Evolutionary conservation across 257 asterid genomes (phyloP), one percentile per base, ranked within the genome.

Genomic region (Solanum piurae): DNA sequence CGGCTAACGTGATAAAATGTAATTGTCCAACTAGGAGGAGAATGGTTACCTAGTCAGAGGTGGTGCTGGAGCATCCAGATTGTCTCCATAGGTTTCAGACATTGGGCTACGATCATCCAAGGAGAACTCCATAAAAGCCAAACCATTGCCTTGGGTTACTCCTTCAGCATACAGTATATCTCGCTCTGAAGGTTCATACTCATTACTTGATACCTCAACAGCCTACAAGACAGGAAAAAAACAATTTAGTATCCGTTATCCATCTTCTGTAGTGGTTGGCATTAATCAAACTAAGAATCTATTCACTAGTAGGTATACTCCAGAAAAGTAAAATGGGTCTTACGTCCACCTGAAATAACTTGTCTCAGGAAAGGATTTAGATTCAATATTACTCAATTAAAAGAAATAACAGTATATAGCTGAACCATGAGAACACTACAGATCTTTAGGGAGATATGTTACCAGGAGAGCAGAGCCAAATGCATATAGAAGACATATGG

Each of bases 161-260:
- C 90, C 90, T 72, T 89, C 90, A 34, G 90, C 87, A 82, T 64
- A 86, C 11, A 89, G 86, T 89, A 89, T 89, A 77, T 89, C 90
- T 82, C 71, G 83, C 85, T 89, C 90, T n/a, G 83, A 68, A 68
- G 90, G 90, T 33, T 89, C 90, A 42, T 89, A 82, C 52, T 86
- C 89, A 31, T 68, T 87, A 73, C 83, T 87, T n/a, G 87, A 87
- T 68, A 87, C 83, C 84, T 68, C 87, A 64, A 87, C 89, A 66
- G 89, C 89, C 89, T 87, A 44, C 38, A 27, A 69, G 58, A 12
- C 1, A 1, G 20, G 16, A 64, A 42, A 25, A 87, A 12, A 40
- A 3, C 23, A 40, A 40, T 76, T n/a, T 42, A 76, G n/a, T 13
- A 76, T 40, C 60, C 60, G 5, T 40, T 40, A 44, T 76, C 60